Evolutionary conservation across 1,284 basidiomycete genomes (phyloP).

Genomic region (Hemileia vastatrix): DNA sequence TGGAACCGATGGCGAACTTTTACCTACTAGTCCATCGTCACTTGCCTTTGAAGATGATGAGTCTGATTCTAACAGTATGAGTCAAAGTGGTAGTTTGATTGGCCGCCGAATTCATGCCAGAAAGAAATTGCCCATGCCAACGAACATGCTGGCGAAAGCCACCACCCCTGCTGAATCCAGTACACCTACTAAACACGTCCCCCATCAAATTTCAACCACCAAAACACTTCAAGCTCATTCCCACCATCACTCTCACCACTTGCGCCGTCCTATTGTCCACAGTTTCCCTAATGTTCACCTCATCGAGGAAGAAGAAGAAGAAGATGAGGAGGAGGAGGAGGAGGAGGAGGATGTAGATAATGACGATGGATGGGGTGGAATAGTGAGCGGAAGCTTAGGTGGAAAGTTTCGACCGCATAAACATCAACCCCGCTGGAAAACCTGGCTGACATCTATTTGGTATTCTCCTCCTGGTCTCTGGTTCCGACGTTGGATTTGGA

Average conservation of each 20-base stretch:
- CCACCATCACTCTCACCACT: not conserved
- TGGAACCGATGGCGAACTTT: not conserved
- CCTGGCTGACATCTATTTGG: too few species aligned
- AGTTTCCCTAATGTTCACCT: constrained; percentile 28
- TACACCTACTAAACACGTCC: too few species aligned
- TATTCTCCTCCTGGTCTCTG: too few species aligned
- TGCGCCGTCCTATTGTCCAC: constrained; percentile 16
- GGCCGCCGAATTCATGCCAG: too few species aligned
- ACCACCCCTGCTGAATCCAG: too few species aligned
- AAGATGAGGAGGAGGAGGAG: constrained; percentile 3
- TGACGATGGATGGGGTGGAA: constrained; percentile 25
- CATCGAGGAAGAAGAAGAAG: constrained; percentile 24
- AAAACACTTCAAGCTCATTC: not conserved
- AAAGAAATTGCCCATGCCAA: too few species aligned
- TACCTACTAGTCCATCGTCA: not conserved
- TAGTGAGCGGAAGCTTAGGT: too few species aligned
- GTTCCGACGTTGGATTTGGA: constrained; percentile 17
- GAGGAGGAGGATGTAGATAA: constrained; percentile 25
- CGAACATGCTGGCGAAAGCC: constrained; percentile 1
- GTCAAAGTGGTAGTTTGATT: too few species aligned
- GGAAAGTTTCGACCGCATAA: too few species aligned
- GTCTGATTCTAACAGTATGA: too few species aligned
- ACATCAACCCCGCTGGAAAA: too few species aligned
- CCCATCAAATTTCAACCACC: too few species aligned
- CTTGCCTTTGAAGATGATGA: constrained; percentile 15